These are phyloP conservation scores for Lodderomyces metapsilosis DNA, from an alignment of 1,139 yeast genomes.

Conservation along the genomic window DNA sequence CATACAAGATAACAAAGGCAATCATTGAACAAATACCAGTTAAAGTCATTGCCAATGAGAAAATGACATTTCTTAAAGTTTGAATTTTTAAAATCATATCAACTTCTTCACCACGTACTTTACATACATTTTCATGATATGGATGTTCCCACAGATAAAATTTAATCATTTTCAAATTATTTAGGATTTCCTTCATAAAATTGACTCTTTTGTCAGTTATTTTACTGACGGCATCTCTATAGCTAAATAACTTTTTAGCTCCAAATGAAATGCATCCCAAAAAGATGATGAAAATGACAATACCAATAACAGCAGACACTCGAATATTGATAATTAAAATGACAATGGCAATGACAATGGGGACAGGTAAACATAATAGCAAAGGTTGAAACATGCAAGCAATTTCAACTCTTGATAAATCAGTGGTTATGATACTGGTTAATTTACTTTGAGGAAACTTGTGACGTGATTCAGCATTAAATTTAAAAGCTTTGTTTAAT, in stretches of 20 bases:
- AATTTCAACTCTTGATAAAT: constrained; percentile 74
- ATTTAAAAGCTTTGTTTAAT: constrained; percentile 30
- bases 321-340: constrained; percentile 71
- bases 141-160: constrained; percentile 67
- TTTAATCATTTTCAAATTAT: constrained; percentile 66
- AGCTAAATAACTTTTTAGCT: constrained; percentile 38
- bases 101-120: constrained; percentile 48
- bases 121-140: constrained; percentile 40
- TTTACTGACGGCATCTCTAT: constrained; percentile 43
- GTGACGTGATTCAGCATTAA: constrained; percentile 27
- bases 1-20: constrained; percentile 66
- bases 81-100: constrained; percentile 47
- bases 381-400: constrained; percentile 73
- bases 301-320: constrained; percentile 67
- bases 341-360: constrained; percentile 58
- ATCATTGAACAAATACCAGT: constrained; percentile 66
- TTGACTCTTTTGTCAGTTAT: constrained; percentile 61
- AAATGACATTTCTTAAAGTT: constrained; percentile 52
- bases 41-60: constrained; percentile 54
- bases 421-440: constrained; percentile 67
- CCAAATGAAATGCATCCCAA: constrained; percentile 39
- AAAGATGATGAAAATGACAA: constrained; percentile 34
- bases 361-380: constrained; percentile 60
- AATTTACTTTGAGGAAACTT: constrained; percentile 32
- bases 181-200: constrained; percentile 61